phyloP scores from a whole-genome alignment of 345 rosid species.

The Citrus glauca region DNA sequence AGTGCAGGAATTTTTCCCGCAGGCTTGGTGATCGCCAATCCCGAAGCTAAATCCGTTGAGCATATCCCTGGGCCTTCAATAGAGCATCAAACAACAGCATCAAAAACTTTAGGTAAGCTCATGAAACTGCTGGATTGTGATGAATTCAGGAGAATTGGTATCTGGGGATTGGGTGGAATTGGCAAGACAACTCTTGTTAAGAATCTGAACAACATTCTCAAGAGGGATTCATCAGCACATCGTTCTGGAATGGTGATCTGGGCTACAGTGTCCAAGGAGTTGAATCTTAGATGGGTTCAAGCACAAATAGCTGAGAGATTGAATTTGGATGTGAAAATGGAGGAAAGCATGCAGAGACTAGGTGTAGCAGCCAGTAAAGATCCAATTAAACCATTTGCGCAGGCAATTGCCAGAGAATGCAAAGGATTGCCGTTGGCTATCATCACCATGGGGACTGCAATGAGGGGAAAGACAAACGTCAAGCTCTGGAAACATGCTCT shows the following conservation, averaged over 20 bases:
- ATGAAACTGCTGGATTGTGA: slow-evolving; percentile 13
- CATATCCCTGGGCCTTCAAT: slow-evolving; percentile 30
- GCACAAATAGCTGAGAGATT: slow-evolving; percentile 26
- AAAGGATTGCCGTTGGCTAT: slow-evolving; percentile 50
- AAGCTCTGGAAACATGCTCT: slow-evolving; percentile 40
- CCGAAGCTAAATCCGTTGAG: slow-evolving; percentile 19
- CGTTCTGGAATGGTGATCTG: slow-evolving; percentile 18
- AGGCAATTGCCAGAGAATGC: slow-evolving; percentile 29
- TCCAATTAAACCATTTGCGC: slow-evolving; percentile 24
- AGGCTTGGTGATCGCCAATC: slow-evolving; percentile 14
- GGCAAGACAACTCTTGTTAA: slow-evolving; percentile 33
- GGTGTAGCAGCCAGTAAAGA: slow-evolving; percentile 16
- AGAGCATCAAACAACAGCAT: slow-evolving; percentile 27
- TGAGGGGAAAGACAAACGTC: slow-evolving; percentile 27
- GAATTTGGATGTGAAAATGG: slow-evolving; percentile 19
- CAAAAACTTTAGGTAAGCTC: slow-evolving; percentile 19
- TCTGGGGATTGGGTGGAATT: slow-evolving; percentile 35
- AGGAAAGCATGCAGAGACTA: slow-evolving; percentile 12
- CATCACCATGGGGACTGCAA: slow-evolving; percentile 32
- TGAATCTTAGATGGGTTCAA: slow-evolving; percentile 18
- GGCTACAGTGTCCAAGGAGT: slow-evolving; percentile 23
- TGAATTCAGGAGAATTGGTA: slow-evolving; percentile 17
- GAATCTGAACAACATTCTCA: slow-evolving; percentile 28
- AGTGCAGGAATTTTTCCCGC: slow-evolving; percentile 15
- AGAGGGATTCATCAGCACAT: not conserved